Evolutionary conservation across 257 asterid genomes (phyloP).

Genomic region (Salvia splendens): DNA sequence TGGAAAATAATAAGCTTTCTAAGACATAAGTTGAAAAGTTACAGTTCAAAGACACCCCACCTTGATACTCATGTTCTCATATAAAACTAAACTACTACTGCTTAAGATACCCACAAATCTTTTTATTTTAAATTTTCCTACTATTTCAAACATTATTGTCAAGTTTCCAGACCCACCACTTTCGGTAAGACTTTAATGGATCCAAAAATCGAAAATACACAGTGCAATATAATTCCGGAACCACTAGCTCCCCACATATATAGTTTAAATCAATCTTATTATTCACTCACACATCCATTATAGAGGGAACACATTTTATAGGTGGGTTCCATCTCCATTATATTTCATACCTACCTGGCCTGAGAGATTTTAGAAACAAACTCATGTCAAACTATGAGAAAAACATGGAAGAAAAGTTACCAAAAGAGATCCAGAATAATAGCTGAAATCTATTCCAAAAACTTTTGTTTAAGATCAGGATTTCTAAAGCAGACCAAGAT

Average conservation of each 20-base stretch:
- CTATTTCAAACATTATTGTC: conserved; percentile 54
- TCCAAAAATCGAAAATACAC: conserved; percentile 37
- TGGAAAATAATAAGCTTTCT: conserved; percentile 31
- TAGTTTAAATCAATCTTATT: conserved; percentile 46
- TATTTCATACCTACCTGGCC: conserved; percentile 40
- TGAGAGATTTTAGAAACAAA: conserved; percentile 35
- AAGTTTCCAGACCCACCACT: conserved; percentile 53
- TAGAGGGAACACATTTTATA: conserved; percentile 39
- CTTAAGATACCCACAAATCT: conserved; percentile 46
- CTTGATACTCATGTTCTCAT: conserved; percentile 47
- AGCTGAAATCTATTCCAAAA: conserved; percentile 29
- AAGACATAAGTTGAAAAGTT: conserved; percentile 16
- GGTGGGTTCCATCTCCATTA: conserved; percentile 54
- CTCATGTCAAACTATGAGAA: conserved; percentile 29
- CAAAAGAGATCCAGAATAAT: conserved; percentile 27
- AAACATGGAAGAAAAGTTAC: conserved; percentile 26
- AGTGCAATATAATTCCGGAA: conserved; percentile 41
- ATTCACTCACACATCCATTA: conserved; percentile 41
- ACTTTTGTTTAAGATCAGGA: conserved; percentile 22
- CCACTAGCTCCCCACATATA: conserved; percentile 53
- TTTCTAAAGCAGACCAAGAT: conserved; percentile 25
- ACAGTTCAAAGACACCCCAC: conserved; percentile 44
- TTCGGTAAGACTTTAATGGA: conserved; percentile 30
- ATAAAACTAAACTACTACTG: conserved; percentile 38
- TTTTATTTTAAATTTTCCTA: conserved; percentile 18